phyloP scores from a whole-genome alignment of 2,329 filamentous ascomycete genomes.

The Colletotrichum eremochloae region DNA sequence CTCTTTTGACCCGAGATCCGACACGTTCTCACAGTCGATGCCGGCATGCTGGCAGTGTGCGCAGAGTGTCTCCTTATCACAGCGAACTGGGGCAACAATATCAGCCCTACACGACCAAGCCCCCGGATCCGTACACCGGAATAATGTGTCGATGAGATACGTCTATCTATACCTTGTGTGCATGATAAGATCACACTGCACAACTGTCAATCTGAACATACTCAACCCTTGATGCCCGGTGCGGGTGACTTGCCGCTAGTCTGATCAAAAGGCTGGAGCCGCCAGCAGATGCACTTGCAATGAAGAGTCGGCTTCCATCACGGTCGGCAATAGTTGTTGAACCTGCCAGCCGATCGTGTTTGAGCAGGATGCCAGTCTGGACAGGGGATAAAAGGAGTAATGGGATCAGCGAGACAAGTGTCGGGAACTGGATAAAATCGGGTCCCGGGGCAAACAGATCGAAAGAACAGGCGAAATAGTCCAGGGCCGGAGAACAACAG shows the following conservation, averaged over 20 bases:
- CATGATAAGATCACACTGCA: slow-evolving; percentile 51
- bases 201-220: slow-evolving; percentile 12
- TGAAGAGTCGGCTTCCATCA: slow-evolving; percentile 26
- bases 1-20: not conserved
- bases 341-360: not conserved
- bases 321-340: not conserved
- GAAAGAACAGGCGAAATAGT: slow-evolving; percentile 3
- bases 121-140: not conserved
- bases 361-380: not conserved
- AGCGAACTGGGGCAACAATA: slow-evolving; percentile 17
- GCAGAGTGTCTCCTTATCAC: slow-evolving; percentile 30
- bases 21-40: slow-evolving; percentile 34
- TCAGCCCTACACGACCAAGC: slow-evolving; percentile 19
- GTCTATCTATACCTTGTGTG: slow-evolving; percentile 49
- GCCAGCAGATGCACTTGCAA: slow-evolving; percentile 12
- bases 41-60: slow-evolving; percentile 34
- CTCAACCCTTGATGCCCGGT: not conserved
- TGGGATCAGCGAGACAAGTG: slow-evolving; percentile 3
- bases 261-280: slow-evolving; percentile 28
- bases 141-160: not conserved
- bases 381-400: not conserved
- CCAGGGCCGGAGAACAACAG: slow-evolving; percentile 6
- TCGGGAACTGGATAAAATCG: slow-evolving; percentile 11
- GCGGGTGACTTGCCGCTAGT: slow-evolving; percentile 32
- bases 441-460: slow-evolving; percentile 15